Base-by-base conservation (phyloP, 345 rosid species). In the Ceriops zippeliana region DNA sequence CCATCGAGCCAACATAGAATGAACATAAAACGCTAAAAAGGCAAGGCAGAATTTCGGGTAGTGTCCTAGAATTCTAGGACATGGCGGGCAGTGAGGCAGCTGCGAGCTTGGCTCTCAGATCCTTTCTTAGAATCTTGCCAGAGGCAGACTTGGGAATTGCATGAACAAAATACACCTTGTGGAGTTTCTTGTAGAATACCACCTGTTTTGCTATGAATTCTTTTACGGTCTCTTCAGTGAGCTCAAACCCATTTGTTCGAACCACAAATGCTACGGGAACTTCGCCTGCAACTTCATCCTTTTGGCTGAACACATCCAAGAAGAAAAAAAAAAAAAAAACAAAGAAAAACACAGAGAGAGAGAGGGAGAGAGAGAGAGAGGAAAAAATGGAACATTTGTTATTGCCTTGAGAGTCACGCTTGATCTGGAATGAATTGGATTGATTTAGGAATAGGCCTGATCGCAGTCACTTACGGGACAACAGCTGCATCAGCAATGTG, bases 191-290 rank as follows among this genome's bases (percentile, higher is more conserved):
- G 81, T 92, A 92, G 74, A 87, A 92, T 47, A 92, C 95, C 68
- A 92, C 98, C 93, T 90, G 98, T 70, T 86, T 90, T 24, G 97
- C 76, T 16, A 93, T 78, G 80, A 78, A 85, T 54, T 90, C 91
- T 80, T 90, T 93, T 0, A 90, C 73, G 1, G 81, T 85, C 27
- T 87, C 89, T 76, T 90, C 98, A 0, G 82, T 78, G 24, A 89
- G 81, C 10, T 86, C 81, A 24, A 74, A 70, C 5, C 86, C 97
- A 35, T 82, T 79, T 16, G 96, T 81, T 42, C 78, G 77, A 37
- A 93, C 97, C 60, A 93, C 98, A 58, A 89, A 93, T 5, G 98
- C 98, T 26, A 93, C 97, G 0, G 97, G 96, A 54, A 93, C 93
- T 79, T 90, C 97, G 5, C 98, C 98, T 0, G 97, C 97, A 24